phyloP scores from a whole-genome alignment of 2,329 filamentous ascomycete species.

The Penicillium sp. region DNA sequence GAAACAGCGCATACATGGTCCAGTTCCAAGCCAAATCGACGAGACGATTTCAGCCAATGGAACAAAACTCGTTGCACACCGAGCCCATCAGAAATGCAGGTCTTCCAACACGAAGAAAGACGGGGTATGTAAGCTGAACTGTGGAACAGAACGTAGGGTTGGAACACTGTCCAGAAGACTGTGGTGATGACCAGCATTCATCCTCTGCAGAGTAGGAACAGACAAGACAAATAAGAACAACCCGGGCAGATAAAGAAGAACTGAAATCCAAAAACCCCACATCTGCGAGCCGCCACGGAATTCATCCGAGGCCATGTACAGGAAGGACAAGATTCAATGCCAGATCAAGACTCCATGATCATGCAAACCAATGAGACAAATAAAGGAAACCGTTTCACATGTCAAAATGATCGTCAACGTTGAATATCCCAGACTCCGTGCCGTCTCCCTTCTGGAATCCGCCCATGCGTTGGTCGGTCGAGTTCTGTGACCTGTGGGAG shows the following conservation, averaged over 20 bases:
- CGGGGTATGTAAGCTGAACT: conserved; percentile 20
- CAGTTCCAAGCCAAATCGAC: background rate
- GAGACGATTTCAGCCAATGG: background rate
- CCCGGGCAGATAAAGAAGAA: conserved; percentile 4
- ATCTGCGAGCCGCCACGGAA: conserved; percentile 19
- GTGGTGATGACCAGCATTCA: conserved; percentile 1
- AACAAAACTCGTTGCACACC: background rate
- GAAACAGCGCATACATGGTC: background rate
- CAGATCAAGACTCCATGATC: conserved; percentile 38
- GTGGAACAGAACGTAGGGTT: conserved; percentile 2
- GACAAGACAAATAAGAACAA: conserved; percentile 1
- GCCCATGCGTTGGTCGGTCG: conserved; percentile 42
- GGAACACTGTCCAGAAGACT: conserved; percentile 4
- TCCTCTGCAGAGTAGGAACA: conserved; percentile 6
- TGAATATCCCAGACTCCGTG: conserved; percentile 41
- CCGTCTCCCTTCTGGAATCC: conserved; percentile 41
- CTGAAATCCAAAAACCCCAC: conserved; percentile 11
- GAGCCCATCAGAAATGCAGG: conserved; percentile 11
- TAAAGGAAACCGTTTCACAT: conserved; percentile 35
- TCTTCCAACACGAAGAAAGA: conserved; percentile 7
- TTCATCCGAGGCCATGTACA: conserved; percentile 32
- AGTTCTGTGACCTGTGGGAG: conserved; percentile 29
- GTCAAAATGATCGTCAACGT: conserved; percentile 44
- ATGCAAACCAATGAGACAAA: conserved; percentile 28
- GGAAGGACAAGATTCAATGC: conserved; percentile 28